A percentile compares a stretch with the other conserved stretches of the same genome.
These are phyloP conservation scores for Asclepias syriaca DNA, from an alignment of 257 asterid species.

Conservation along the genomic window DNA sequence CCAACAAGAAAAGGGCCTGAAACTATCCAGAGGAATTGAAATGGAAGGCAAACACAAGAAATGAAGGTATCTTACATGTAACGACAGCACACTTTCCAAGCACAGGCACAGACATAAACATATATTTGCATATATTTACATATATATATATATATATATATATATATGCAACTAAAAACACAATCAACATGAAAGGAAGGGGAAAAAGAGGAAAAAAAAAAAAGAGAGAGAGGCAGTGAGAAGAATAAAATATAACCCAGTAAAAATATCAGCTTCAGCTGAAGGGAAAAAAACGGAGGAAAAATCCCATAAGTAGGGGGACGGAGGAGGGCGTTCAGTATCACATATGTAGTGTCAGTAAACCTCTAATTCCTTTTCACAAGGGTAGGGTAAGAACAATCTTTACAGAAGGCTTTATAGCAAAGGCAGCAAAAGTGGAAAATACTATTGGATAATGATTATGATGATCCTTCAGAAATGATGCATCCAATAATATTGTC, in stretches of 20 bases:
- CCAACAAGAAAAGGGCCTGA: neutral
- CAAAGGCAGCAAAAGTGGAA: neutral
- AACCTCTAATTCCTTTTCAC: neutral
- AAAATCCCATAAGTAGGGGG: neutral
- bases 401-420: neutral
- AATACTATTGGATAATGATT: neutral
- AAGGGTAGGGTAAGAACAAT: neutral
- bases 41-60: neutral
- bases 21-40: neutral
- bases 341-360: neutral
- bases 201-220: neutral
- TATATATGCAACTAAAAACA: neutral
- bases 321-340: neutral
- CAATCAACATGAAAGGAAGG: neutral
- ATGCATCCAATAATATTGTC: neutral
- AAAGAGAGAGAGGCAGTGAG: neutral
- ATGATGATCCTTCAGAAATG: neutral
- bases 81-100: neutral
- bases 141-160: too few relatives aligned
- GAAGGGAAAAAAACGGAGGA: neutral
- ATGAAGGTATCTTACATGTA: neutral
- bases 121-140: too few relatives aligned
- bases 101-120: neutral
- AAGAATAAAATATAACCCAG: neutral
- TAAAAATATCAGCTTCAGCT: neutral